Base-by-base conservation (phyloP, 768 basidiomycete genomes). In the Megacollybia marginata region DNA sequence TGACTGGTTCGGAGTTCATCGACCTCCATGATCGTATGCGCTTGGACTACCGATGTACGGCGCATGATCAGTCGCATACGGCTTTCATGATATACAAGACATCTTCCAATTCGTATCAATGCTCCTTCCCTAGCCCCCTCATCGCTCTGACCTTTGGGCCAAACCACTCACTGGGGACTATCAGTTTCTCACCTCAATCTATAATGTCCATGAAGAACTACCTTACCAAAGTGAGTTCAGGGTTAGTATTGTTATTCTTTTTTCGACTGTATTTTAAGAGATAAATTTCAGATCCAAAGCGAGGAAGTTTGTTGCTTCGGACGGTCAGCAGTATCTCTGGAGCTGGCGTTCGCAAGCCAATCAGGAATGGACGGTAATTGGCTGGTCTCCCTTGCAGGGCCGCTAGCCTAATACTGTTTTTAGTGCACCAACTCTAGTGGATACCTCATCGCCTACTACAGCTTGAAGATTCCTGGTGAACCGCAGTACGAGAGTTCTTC, bases 321-420 rank as follows among this genome's bases (percentile, higher is more conserved):
- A 87, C 54, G 76, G 76, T 1, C 70, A 79, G 42, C 73, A 76
- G 48, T 88, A 86, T 55, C 67, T 66, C 46, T 87, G 85, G 85
- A 72, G 69, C 20, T 73, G 73, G 64, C 66, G 72, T 15, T 58
- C 67, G 18, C 66, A 66, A 20, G 63, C 63, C 11, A 73, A 76
- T 47, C 73, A 80, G 48, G 84, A 85, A 55, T 87, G 83, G 82
- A 77, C 77, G 19, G 85, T 83, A 55, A 58, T 80, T 69, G 4
- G 15, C 20, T 36, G 9, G 19, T 2, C 18, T n/a, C 33, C 13
- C 32, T 40, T 35, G 45, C 20, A 35, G 10, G 48, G n/a, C 12
- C 31, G 34, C 23, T 13, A 15, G 12, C 33, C 46, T 57, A 52
- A 13, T 49, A 12, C 42, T 42, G 31, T 44, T 19, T 13, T 13